Base-by-base conservation (phyloP, 2,329 filamentous ascomycete genomes). In the Septoria linicola region DNA sequence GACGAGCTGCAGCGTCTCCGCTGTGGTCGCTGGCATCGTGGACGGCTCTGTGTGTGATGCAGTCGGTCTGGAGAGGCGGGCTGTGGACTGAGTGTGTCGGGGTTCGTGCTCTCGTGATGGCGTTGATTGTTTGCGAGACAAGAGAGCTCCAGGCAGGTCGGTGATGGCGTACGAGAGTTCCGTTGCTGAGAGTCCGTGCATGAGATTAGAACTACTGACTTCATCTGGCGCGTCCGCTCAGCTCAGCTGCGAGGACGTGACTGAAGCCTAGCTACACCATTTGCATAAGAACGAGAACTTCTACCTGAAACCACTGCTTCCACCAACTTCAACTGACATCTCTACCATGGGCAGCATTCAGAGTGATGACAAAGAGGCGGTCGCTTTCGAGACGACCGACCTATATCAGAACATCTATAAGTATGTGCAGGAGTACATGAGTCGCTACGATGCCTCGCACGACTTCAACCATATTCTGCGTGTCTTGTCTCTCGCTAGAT, bases 1-100 rank as follows among this genome's bases (percentile, higher is more conserved):
- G 72, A 96, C 90, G 70, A 97, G 86, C 63, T 89, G 95, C 72
- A 96, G 84, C 62, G 92, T 95, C 79, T 97, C 92, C 73, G 91
- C 89, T 70, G 92, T 96, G 61, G 92, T 97, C 73, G 92, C 85
- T 75, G 91, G 92, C 92, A 97, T 97, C 71, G 68, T 82, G 73
- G 41, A 17, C 34, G 27, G 14, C 14, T 20, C 17, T 13, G 25
- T 2, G 35, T 17, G n/a, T 13, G 23, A 31, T 41, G 16, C 10
- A 11, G 36, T 21, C 36, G 36, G 20, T 39, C 10, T 37, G 14
- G 32, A n/a, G 31, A 11, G 8, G 43, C 3, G 3, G 32, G 43
- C 10, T 19, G 10, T 3, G 16, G 8, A 13, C 11, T 30, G 14
- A 21, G 10, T 16, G n/a, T 32, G 44, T 21, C 13, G 8, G 20